These are phyloP conservation scores for Pichia sp. DNA, from an alignment of 1,139 yeast genomes.

Conservation along the genomic window DNA sequence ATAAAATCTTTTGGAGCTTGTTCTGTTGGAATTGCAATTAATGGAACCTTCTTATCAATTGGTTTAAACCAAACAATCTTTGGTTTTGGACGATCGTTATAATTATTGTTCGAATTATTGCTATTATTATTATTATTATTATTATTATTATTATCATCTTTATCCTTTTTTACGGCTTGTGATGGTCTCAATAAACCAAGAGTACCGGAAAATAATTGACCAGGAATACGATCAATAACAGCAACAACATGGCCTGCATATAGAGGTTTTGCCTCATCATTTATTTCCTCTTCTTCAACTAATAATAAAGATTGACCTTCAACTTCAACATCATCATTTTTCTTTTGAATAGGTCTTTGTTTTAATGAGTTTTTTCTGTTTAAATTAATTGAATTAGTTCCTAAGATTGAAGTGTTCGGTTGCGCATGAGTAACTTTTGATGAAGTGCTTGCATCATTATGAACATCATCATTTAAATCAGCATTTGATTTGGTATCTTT, in stretches of 20 bases:
- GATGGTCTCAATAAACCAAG: slow-evolving; percentile 92
- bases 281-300: slow-evolving; percentile 93
- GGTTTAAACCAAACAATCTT: slow-evolving; percentile 99
- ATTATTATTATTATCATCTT: slow-evolving; percentile 33
- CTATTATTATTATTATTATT: too few relatives aligned
- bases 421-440: slow-evolving; percentile 13
- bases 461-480: slow-evolving; percentile 55
- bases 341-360: slow-evolving; percentile 97
- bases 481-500: slow-evolving; percentile 48
- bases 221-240: slow-evolving; percentile 94
- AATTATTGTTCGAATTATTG: too few relatives aligned
- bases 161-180: slow-evolving; percentile 83
- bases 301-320: slow-evolving; percentile 91
- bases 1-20: slow-evolving; percentile 96
- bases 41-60: slow-evolving; percentile 93
- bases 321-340: slow-evolving; percentile 96
- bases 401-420: slow-evolving; percentile 12
- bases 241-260: slow-evolving; percentile 99
- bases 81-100: slow-evolving; percentile 48
- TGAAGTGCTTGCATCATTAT: slow-evolving; percentile 59
- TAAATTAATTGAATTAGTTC: slow-evolving; percentile 32
- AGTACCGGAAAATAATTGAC: slow-evolving; percentile 91
- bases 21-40: slow-evolving; percentile 97
- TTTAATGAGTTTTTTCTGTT: slow-evolving; percentile 86
- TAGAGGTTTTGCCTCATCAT: slow-evolving; percentile 86